A percentile compares a stretch with the other conserved stretches of the same genome.
phyloP scores from a whole-genome alignment of 257 asterid species.

The Petunia secreta region DNA sequence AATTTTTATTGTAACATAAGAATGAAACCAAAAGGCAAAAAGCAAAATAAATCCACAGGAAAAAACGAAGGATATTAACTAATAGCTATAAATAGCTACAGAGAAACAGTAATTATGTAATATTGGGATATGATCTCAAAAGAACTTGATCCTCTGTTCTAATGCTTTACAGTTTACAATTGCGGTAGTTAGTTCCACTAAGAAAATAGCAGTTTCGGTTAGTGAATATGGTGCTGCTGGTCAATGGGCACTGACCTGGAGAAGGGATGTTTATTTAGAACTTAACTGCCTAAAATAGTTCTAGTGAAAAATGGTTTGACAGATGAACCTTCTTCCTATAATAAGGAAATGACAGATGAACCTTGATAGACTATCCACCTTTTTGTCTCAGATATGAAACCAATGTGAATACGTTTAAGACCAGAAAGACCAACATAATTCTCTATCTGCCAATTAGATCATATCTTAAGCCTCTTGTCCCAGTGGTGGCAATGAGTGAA shows the following conservation, averaged over 20 bases:
- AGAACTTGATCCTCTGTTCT: neutral
- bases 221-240: neutral
- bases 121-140: neutral
- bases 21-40: neutral
- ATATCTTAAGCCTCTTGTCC: conserved; percentile 14
- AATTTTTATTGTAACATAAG: neutral
- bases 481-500: neutral
- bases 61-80: neutral
- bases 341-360: neutral
- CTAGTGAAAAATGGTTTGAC: neutral
- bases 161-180: neutral
- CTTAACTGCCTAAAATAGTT: neutral
- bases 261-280: neutral
- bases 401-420: neutral
- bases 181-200: neutral
- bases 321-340: neutral
- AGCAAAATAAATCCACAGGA: neutral
- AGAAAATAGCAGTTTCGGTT: neutral
- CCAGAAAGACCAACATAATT: neutral
- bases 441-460: neutral
- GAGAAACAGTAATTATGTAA: neutral
- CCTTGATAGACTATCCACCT: neutral
- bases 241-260: neutral
- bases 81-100: neutral
- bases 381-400: neutral